A percentile compares a stretch with the other conserved stretches of the same genome.
phyloP scores from a whole-genome alignment of 345 rosid species.

The Clausena lansium region DNA sequence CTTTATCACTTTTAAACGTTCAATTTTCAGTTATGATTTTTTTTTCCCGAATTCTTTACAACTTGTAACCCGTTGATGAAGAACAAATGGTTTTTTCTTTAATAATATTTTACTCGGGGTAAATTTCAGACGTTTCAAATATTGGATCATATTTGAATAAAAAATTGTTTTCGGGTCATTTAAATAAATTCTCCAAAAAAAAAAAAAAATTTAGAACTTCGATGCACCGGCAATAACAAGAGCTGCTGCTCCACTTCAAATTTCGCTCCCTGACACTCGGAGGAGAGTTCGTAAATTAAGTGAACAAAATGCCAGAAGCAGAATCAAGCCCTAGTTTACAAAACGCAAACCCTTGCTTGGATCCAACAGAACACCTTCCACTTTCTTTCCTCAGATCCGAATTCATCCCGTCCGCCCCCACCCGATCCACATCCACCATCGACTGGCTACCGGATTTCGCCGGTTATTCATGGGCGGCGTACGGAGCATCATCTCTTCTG shows the following conservation, averaged over 20 bases:
- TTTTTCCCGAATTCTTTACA: background rate
- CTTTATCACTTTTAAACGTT: too few species aligned
- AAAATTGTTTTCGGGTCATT: background rate
- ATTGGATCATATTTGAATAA: background rate
- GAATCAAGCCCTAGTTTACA: constrained; percentile 28
- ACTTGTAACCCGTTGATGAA: background rate
- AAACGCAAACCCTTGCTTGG: constrained; percentile 28
- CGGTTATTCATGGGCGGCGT: constrained; percentile 93
- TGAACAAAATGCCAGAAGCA: constrained; percentile 41
- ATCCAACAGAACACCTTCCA: constrained; percentile 59
- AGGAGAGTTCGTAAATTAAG: background rate
- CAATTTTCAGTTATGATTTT: too few species aligned
- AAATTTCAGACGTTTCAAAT: background rate
- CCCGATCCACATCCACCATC: constrained; percentile 54
- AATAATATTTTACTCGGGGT: background rate
- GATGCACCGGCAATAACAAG: too few species aligned
- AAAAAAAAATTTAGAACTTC: too few species aligned
- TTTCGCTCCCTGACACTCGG: background rate
- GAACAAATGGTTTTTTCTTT: background rate
- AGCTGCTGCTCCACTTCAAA: background rate
- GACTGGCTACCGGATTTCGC: constrained; percentile 86
- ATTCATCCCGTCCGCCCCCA: constrained; percentile 66
- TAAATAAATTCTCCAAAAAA: background rate
- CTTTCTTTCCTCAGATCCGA: constrained; percentile 63
- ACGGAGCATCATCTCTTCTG: constrained; percentile 85